A percentile compares a stretch with the other conserved stretches of the same genome.
phyloP scores from a whole-genome alignment of 106 monocot genomes.

The Dioscorea zingiberensis region DNA sequence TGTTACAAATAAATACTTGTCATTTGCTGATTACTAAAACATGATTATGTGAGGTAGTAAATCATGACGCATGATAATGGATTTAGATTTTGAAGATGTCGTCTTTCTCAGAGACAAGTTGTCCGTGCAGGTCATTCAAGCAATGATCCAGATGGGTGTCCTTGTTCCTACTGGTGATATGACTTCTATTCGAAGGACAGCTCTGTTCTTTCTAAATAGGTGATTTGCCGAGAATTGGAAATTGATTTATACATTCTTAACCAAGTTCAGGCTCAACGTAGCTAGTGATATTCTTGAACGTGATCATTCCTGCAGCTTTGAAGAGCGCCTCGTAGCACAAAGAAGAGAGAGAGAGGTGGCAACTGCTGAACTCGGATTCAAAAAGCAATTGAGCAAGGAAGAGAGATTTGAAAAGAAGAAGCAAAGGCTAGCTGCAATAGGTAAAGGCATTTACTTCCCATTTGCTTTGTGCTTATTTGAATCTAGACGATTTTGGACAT shows the following conservation, averaged over 20 bases:
- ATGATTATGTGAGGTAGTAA: no score
- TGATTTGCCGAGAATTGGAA: constrained; percentile 10
- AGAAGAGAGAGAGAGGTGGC: constrained; percentile 92
- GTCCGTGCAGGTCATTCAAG: constrained; percentile 65
- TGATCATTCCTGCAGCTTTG: constrained; percentile 50
- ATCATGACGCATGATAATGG: no score
- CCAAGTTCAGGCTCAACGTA: not conserved
- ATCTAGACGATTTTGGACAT: not conserved
- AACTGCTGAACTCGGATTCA: constrained; percentile 81
- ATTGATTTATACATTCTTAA: not conserved
- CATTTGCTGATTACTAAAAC: no score
- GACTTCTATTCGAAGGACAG: constrained; percentile 98
- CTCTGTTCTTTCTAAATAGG: constrained; percentile 90
- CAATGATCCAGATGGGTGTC: constrained; percentile 99
- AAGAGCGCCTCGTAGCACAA: constrained; percentile 91
- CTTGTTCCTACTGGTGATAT: constrained; percentile 98
- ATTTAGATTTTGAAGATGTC: no score
- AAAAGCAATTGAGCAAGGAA: constrained; percentile 75
- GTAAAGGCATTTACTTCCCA: constrained; percentile 28
- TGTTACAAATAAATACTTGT: no score
- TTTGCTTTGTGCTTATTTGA: not conserved
- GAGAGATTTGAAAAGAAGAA: constrained; percentile 94
- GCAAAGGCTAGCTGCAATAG: constrained; percentile 93
- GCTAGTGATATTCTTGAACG: not conserved
- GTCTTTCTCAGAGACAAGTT: no score